Evolutionary conservation across 2,329 filamentous ascomycete genomes (phyloP), one percentile per base, ranked within the genome.

Genomic region (Colletotrichum scovillei): DNA sequence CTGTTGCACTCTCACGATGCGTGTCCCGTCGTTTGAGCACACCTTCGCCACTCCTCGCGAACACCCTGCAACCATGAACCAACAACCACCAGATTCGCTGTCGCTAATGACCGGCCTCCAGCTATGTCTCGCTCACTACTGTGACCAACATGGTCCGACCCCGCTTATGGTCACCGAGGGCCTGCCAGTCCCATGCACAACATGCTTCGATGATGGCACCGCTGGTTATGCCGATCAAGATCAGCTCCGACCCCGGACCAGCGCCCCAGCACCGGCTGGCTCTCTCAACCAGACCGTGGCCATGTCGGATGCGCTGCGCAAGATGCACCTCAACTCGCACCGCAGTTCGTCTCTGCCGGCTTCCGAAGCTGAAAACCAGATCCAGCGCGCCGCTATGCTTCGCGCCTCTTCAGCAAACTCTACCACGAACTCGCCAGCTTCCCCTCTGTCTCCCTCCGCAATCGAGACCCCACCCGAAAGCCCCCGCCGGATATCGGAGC

Each of bases 131-230:
- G 91, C 91, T 78, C 91, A 93, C 81, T 93, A 92, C 80, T 93
- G 91, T 86, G 91, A 93, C 81, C 86, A 90, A 75, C 91, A 93
- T 82, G 91, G 91, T 75, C 91, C 91, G 62, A 93, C 91, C 59
- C 91, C 91, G 63, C 82, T 93, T 72, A 92, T 93, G 89, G 91
- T 92, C 78, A 93, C 91, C 46, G 91, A 93, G 80, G 91, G 90
- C 62, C 82, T 92, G 16, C 89, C 90, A 2, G 88, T 90, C 14
- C 86, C 88, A 60, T 93, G 91, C 78, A 84, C 85, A 70, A 84
- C 86, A 77, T 93, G 91, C 79, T 89, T 86, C 78, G 88, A 92
- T 74, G 76, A 81, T 22, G 84, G 85, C 26, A 75, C 74, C 16
- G 75, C 78, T 56, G 81, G 83, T 30, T 76, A 78, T 59, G 72